Conservation (phyloP, 106 monocot species). For the Dendrobium chrysotoxum region DNA sequence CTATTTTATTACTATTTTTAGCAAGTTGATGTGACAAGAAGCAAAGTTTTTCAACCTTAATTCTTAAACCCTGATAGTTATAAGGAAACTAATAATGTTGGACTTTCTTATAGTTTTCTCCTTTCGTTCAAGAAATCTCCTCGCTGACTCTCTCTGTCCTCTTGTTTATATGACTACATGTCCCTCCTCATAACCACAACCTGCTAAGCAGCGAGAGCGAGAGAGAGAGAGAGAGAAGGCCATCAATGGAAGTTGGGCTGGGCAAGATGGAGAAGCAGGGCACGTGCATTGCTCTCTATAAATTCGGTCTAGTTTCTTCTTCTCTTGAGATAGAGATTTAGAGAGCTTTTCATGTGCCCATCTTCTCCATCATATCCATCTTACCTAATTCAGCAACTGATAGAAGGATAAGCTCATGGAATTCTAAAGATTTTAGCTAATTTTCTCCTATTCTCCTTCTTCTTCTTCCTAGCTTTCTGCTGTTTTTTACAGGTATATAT, state of each 20-base stretch:
- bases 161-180: background rate
- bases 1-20: no score
- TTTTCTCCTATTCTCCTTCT: no score
- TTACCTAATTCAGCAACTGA: background rate
- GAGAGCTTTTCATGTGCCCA: slow-evolving; percentile 41
- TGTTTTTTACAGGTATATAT: no score
- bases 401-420: no score
- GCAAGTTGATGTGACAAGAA: no score
- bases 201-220: background rate
- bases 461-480: no score
- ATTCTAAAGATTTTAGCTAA: background rate
- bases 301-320: background rate
- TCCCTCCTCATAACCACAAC: background rate
- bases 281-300: slow-evolving; percentile 37
- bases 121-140: no score
- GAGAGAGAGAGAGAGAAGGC: background rate
- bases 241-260: slow-evolving; percentile 17
- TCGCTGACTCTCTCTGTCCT: background rate
- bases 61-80: no score
- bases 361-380: slow-evolving; percentile 35
- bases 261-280: slow-evolving; percentile 55
- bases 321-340: background rate
- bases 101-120: background rate
- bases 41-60: background rate
- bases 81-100: no score